Evolutionary conservation across 306 rosid genomes (phyloP), one percentile per base, ranked within the genome.

Genomic region (Cicer cuneatum): DNA sequence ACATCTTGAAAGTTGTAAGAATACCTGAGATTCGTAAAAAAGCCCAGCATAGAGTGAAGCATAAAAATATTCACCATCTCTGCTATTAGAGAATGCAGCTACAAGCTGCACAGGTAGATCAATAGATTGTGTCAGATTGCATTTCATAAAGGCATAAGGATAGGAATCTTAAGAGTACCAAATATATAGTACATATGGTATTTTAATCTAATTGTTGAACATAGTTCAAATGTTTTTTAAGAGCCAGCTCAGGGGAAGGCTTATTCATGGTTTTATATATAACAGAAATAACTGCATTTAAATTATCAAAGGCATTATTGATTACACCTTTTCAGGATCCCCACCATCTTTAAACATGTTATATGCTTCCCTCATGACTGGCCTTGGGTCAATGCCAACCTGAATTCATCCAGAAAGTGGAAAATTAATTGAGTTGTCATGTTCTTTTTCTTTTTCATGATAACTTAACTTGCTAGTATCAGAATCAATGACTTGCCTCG

Each of bases 41-140:
- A 93, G 97, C 35, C 97, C 97, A 15, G 97, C 94, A 69, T 93
- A 91, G 16, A 93, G 75, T 63, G 91, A 86, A 71, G 97, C 89
- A 62, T 91, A 91, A 81, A 93, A 91, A 53, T 78, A 85, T 1
- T 91, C 97, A 45, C 63, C 76, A 51, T 78, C 92, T 69, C 74
- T 82, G 78, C 96, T 81, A 71, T 77, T 80, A 13, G 90, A 84
- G 86, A 93, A 93, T 56, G 84, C 89, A 79, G 88, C 97, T 67
- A 83, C 94, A 85, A 93, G 84, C 97, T 93, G 79, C 51, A 69
- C 56, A 82, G 21, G 9, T 67, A 80, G 65, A 85, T 24, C 66
- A 83, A 76, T 71, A 62, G 65, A 52, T 61, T 49, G 10, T 52
- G 60, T 89, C 78, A 83, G 83, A 80, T 66, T 11, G 65, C 68